Percentiles rank a stretch among this genome's conserved stretches.
phyloP scores from a whole-genome alignment of 1,139 yeast genomes.

The Saccharomyces pastorianus region DNA sequence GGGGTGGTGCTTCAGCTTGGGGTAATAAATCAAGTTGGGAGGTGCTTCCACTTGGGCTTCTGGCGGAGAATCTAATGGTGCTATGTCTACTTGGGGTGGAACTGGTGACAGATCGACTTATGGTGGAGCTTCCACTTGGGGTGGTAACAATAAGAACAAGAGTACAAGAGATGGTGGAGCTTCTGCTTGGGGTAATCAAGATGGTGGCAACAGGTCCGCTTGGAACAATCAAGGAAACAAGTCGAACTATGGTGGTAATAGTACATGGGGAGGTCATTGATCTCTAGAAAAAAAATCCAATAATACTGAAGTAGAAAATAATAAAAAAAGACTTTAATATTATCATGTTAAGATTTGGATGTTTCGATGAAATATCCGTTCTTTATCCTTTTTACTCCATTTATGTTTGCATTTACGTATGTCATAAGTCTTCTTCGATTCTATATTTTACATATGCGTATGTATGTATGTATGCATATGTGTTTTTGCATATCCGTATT shows the following conservation, averaged over 20 bases:
- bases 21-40: slow-evolving; percentile 31
- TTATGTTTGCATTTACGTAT: neutral
- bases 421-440: neutral
- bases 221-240: slow-evolving; percentile 35
- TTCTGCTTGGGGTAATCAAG: slow-evolving; percentile 27
- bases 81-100: slow-evolving; percentile 29
- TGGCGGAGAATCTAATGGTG: slow-evolving; percentile 28
- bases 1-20: slow-evolving; percentile 42
- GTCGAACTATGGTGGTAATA: slow-evolving; percentile 23
- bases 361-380: neutral
- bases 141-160: slow-evolving; percentile 13
- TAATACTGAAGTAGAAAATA: neutral
- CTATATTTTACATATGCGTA: neutral
- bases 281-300: neutral
- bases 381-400: neutral
- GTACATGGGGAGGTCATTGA: slow-evolving; percentile 26
- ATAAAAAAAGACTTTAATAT: neutral
- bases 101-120: slow-evolving; percentile 23
- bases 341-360: slow-evolving; percentile 1
- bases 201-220: slow-evolving; percentile 34
- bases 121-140: slow-evolving; percentile 32
- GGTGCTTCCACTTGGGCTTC: slow-evolving; percentile 33
- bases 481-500: neutral
- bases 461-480: neutral
- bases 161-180: slow-evolving; percentile 19